Evolutionary conservation across 306 rosid species (phyloP), one percentile per base, ranked within the genome.

Genomic region (Oxytropis ochrocephala): DNA sequence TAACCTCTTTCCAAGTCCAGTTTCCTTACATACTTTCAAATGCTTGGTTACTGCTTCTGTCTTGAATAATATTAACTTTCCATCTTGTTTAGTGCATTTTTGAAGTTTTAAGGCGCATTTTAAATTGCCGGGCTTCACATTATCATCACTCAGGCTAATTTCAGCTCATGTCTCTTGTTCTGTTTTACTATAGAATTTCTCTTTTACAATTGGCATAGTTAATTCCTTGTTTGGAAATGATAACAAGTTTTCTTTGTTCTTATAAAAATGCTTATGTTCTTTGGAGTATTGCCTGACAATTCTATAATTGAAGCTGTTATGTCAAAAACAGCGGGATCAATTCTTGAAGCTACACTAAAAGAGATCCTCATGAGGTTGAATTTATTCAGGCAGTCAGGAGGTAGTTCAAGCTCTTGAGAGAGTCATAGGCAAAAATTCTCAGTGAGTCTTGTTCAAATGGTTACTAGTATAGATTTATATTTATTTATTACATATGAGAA

Each of bases 281-380:
- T 73, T 65, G 57, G 81, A 19, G 64, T 66, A 11, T 67, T 36
- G 68, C 77, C 65, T 84, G 79, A 81, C 58, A 33, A 64, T 78
- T 82, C 68, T 74, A 64, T 53, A 80, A 70, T 60, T 84, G 83
- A 84, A 92, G 96, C 91, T 64, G 87, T 88, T 72, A 86, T 92
- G 92, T 92, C 91, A 63, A 92, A 92, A 84, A 84, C 96, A 72
- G 98, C 96, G 59, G 98, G 95, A 76, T 89, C 98, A 36, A 89
- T 92, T 52, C 88, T 92, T 75, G 98, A 92, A 83, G 96, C 98
- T 44, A 87, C 88, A 11, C 85, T 92, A 27, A 92, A 86, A 92
- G 96, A 82, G 98, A 92, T 78, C 98, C 98, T 72, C 91, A 89
- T 46, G 98, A 92, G 84, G 76, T 67, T 65, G 98, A 92, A 73